Conservation (phyloP, 768 basidiomycete genomes). For the Rhizopogon vesiculosus region DNA sequence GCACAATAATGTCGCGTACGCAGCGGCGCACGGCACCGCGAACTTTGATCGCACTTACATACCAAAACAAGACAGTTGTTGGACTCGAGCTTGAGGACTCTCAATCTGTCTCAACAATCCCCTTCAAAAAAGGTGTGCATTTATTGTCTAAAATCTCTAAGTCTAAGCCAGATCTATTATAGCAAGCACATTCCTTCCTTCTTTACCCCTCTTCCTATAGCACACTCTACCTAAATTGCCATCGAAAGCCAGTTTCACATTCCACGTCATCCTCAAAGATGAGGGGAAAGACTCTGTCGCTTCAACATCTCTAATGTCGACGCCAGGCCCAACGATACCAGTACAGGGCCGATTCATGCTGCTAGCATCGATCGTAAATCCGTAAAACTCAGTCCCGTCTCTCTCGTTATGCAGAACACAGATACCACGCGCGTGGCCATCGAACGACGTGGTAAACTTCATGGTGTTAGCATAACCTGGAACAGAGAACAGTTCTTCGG, state of each 20-base stretch:
- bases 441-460: not conserved
- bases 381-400: not conserved
- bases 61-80: no score
- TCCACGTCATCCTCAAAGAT: not conserved
- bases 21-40: no score
- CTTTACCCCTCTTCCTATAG: not conserved
- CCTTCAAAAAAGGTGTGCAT: no score
- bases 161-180: not conserved
- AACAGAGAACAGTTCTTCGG: not conserved
- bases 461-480: not conserved
- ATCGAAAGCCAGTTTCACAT: not conserved
- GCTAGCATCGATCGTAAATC: not conserved
- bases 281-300: not conserved
- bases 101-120: no score
- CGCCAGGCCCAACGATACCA: not conserved
- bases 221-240: not conserved
- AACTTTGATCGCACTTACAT: no score
- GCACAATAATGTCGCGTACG: no score
- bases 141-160: no score
- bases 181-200: not conserved
- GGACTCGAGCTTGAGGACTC: no score
- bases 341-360: not conserved
- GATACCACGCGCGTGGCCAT: not conserved
- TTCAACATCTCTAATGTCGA: conserved; percentile 1
- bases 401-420: not conserved